Base-by-base conservation (phyloP, 2,329 filamentous ascomycete species). In the Colletotrichum chrysophilum region DNA sequence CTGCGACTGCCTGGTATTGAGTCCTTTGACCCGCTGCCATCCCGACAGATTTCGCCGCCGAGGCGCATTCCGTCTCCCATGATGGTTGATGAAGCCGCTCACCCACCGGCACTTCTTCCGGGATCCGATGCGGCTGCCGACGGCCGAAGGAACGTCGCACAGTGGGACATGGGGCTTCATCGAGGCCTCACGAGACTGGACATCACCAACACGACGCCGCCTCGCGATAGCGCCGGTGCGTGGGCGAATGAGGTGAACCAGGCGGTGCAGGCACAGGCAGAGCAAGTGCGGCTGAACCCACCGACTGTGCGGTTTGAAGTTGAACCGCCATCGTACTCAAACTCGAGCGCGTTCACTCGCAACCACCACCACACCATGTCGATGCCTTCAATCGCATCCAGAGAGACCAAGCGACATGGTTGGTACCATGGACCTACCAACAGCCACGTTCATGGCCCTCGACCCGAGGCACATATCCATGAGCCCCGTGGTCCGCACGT, bases 1-100 rank as follows among this genome's bases (percentile, higher is more conserved):
- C 87, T 95, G 16, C 92, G 95, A 52, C 89, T 98, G 16, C 96
- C 96, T 1, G 96, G 96, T 16, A 98, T 98, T 78, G 95, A 98
- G 82, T 97, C 95, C 18, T 98, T 98, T 80, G 95, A 96, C 80
- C 93, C 95, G 71, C 88, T 94, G 28, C 93, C 92, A 30, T 90
- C 91, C 74, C 90, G 90, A 24, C 90, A 92, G 1, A 83, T 88
- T 14, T 91, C 94, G 1, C 92, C 93, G 9, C 90, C 91, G 2
- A 89, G 91, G 65, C 91, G 93, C 62, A 89, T 90, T 70, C 88
- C 91, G 3, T 96, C 94, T 68, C 94, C 95, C 0, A 96, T 97
- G 94, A 91, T 94, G 81, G 85, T 96, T 12, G 95, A 98, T 78
- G 83, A 90, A 79, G 69, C 85, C 77, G 38, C 85, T 75, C 79